Evolutionary conservation across 2,329 filamentous ascomycete species (phyloP).

Genomic region (Talaromyces sp.): DNA sequence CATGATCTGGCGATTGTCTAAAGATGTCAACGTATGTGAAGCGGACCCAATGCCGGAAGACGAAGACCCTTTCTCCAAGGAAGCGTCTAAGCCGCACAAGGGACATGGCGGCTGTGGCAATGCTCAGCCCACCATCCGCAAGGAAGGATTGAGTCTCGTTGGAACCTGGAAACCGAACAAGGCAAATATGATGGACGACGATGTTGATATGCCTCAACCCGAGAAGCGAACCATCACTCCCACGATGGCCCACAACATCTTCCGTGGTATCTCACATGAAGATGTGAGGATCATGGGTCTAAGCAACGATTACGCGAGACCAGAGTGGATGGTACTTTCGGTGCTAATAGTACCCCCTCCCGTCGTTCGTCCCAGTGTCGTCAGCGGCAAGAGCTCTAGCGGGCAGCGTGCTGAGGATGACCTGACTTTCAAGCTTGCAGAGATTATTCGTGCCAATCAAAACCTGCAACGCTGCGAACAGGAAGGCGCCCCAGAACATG

Average conservation of each 20-base stretch:
- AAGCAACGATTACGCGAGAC: slow-evolving; percentile 90
- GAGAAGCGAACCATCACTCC: slow-evolving; percentile 82
- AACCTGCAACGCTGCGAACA: slow-evolving; percentile 88
- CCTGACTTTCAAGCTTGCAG: slow-evolving; percentile 97
- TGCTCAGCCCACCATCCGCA: slow-evolving; percentile 78
- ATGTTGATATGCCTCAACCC: slow-evolving; percentile 58
- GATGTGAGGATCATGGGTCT: slow-evolving; percentile 85
- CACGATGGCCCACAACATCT: slow-evolving; percentile 77
- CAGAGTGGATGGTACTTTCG: slow-evolving; percentile 97
- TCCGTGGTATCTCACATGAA: slow-evolving; percentile 75
- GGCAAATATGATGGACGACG: slow-evolving; percentile 65
- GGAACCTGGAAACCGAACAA: slow-evolving; percentile 69
- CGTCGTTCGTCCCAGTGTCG: slow-evolving; percentile 93
- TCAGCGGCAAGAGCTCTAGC: slow-evolving; percentile 88
- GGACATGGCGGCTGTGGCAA: slow-evolving; percentile 92
- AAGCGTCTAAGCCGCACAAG: slow-evolving; percentile 50
- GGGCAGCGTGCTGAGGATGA: slow-evolving; percentile 96
- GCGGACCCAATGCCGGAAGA: slow-evolving; percentile 68
- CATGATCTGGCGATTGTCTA: slow-evolving; percentile 85
- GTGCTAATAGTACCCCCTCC: slow-evolving; percentile 93
- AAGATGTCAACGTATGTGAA: slow-evolving; percentile 80
- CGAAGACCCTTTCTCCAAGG: slow-evolving; percentile 63
- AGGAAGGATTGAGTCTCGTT: slow-evolving; percentile 78
- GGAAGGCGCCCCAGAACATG: slow-evolving; percentile 87
- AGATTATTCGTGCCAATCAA: slow-evolving; percentile 96